Evolutionary conservation across 495 filamentous ascomycete species (phyloP).

Genomic region (Beverwykella pulmonaria): DNA sequence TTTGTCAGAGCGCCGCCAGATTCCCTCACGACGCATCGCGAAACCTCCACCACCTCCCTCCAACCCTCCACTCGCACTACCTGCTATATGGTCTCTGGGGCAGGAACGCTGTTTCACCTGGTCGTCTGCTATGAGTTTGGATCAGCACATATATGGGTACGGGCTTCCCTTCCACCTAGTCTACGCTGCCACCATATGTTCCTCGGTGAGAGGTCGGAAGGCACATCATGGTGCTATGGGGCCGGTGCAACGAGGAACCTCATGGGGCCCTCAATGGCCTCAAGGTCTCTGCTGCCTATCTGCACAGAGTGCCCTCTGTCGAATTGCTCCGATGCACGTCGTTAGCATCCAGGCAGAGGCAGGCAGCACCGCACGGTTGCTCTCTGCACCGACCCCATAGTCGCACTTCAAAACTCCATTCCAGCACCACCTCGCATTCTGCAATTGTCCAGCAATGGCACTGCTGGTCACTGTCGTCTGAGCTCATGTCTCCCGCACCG

Average conservation of each 20-base stretch:
- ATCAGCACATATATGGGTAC: slow-evolving; percentile 45
- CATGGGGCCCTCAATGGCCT: background rate
- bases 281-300: background rate
- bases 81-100: slow-evolving; percentile 28
- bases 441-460: slow-evolving; percentile 6
- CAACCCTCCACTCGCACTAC: background rate
- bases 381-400: slow-evolving; percentile 3
- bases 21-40: background rate
- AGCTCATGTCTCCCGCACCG: background rate
- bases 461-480: background rate
- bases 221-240: background rate
- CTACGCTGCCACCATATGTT: background rate
- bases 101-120: slow-evolving; percentile 18
- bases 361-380: slow-evolving; percentile 33
- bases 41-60: background rate
- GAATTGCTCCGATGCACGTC: background rate
- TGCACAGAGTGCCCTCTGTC: background rate
- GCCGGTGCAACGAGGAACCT: slow-evolving; percentile 9
- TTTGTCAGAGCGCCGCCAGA: slow-evolving; percentile 18
- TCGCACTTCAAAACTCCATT: slow-evolving; percentile 10
- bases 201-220: background rate
- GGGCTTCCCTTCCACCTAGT: slow-evolving; percentile 22
- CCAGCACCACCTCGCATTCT: background rate
- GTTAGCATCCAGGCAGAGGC: slow-evolving; percentile 25
- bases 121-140: slow-evolving; percentile 42